Conservation (phyloP, 371 early-diverging fungal species). For the Paraphysoderma sedebokerense region DNA sequence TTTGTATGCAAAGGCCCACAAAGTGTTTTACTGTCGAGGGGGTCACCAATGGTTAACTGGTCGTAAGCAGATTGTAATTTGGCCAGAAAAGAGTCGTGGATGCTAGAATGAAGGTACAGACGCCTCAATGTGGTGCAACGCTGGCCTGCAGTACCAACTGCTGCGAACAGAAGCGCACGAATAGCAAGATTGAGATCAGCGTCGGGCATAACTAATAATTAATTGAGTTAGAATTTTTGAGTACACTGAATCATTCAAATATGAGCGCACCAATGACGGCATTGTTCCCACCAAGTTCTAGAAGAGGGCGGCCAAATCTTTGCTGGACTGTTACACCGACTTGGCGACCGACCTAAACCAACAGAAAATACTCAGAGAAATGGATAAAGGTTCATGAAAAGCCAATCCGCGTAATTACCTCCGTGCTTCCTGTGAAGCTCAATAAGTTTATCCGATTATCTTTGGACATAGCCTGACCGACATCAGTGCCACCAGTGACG, state of each 20-base stretch:
- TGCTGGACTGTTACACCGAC: conserved; percentile 64
- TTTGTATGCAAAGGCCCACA: conserved; percentile 91
- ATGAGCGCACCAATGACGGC: conserved; percentile 64
- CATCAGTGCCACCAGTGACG: conserved; percentile 73
- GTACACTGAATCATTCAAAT: conserved; percentile 1
- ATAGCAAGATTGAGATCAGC: conserved; percentile 88
- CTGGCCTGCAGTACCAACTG: conserved; percentile 94
- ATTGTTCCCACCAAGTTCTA: conserved; percentile 94
- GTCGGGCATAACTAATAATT: conserved; percentile 71
- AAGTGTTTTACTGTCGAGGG: conserved; percentile 57
- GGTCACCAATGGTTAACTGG: conserved; percentile 84
- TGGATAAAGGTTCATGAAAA: too few species aligned
- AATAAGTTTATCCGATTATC: conserved; percentile 61
- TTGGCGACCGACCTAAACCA: conserved; percentile 54
- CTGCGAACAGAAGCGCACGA: conserved; percentile 79
- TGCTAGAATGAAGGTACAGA: conserved; percentile 75
- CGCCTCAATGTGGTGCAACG: conserved; percentile 91
- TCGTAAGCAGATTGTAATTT: conserved; percentile 63
- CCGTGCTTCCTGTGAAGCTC: conserved; percentile 80
- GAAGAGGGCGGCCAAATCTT: conserved; percentile 69
- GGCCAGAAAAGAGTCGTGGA: conserved; percentile 70
- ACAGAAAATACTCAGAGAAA: too few species aligned
- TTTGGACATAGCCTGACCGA: conserved; percentile 57
- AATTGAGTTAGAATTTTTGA: background rate
- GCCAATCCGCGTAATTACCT: too few species aligned